Evolutionary conservation across 2,329 filamentous ascomycete species (phyloP).

Genomic region (Rutstroemia sp.): DNA sequence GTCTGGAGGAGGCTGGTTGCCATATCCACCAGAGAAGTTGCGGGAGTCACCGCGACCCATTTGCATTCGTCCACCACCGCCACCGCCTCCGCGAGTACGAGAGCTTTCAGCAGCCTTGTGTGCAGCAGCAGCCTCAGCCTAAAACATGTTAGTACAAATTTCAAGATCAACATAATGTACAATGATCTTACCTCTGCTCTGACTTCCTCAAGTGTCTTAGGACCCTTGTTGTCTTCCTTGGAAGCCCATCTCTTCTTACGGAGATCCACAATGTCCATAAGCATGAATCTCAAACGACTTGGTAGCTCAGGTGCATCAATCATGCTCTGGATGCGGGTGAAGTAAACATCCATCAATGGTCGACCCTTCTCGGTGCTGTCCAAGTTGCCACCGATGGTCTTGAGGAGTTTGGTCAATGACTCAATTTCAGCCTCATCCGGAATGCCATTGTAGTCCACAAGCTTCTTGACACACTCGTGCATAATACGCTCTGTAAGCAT

Average conservation of each 20-base stretch:
- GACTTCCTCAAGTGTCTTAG: slow-evolving; percentile 92
- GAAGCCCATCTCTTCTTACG: slow-evolving; percentile 71
- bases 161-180: not conserved
- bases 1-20: slow-evolving; percentile 63
- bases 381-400: slow-evolving; percentile 84
- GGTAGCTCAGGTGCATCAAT: slow-evolving; percentile 71
- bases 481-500: slow-evolving; percentile 99
- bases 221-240: slow-evolving; percentile 88
- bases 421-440: slow-evolving; percentile 96
- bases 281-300: slow-evolving; percentile 91
- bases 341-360: slow-evolving; percentile 88
- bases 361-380: slow-evolving; percentile 77
- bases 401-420: slow-evolving; percentile 85
- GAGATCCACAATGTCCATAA: slow-evolving; percentile 88
- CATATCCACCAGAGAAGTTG: slow-evolving; percentile 68
- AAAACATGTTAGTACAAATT: slow-evolving; percentile 22
- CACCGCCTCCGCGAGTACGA: slow-evolving; percentile 52
- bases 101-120: slow-evolving; percentile 73
- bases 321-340: slow-evolving; percentile 77
- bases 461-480: slow-evolving; percentile 97
- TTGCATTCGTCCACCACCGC: slow-evolving; percentile 59
- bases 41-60: slow-evolving; percentile 82
- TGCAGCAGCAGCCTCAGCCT: slow-evolving; percentile 67
- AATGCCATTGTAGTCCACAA: slow-evolving; percentile 88
- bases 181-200: slow-evolving; percentile 59